Conservation (phyloP, 192 early-diverging fungal species). For the Coemansia interrupta region DNA sequence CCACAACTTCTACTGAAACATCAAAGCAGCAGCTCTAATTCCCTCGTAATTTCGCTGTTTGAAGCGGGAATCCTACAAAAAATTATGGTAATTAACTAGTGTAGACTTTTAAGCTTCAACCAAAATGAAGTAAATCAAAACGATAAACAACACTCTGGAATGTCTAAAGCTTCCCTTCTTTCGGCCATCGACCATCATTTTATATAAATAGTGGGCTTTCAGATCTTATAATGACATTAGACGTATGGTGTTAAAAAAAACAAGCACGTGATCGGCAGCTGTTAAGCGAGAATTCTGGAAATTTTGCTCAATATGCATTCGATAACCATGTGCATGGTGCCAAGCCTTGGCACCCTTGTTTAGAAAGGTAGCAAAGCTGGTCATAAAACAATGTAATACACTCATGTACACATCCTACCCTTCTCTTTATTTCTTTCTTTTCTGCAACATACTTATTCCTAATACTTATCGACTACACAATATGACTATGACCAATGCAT, state of each 20-base stretch:
- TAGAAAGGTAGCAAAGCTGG: background rate
- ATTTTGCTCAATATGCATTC: too few species aligned
- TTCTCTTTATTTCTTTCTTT: background rate
- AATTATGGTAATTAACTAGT: constrained; percentile 1
- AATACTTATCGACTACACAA: background rate
- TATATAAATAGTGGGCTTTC: too few species aligned
- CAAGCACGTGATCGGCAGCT: too few species aligned
- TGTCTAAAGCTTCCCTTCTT: too few species aligned
- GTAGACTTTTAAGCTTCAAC: constrained; percentile 15
- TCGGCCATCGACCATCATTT: too few species aligned
- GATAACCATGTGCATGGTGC: too few species aligned
- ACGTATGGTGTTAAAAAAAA: too few species aligned
- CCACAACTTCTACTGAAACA: constrained; percentile 22
- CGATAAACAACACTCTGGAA: background rate
- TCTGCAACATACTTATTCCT: background rate
- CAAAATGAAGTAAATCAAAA: background rate
- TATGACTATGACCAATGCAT: background rate
- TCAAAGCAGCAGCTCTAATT: constrained; percentile 28
- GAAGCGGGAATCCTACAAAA: constrained; percentile 42
- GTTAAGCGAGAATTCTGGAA: too few species aligned
- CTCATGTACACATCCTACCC: background rate
- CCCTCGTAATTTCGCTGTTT: constrained; percentile 14
- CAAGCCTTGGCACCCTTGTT: background rate
- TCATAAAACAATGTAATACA: background rate
- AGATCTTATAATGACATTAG: too few species aligned